Evolutionary conservation across 2,329 filamentous ascomycete species (phyloP).

Genomic region (Sarocladium brachiariae): DNA sequence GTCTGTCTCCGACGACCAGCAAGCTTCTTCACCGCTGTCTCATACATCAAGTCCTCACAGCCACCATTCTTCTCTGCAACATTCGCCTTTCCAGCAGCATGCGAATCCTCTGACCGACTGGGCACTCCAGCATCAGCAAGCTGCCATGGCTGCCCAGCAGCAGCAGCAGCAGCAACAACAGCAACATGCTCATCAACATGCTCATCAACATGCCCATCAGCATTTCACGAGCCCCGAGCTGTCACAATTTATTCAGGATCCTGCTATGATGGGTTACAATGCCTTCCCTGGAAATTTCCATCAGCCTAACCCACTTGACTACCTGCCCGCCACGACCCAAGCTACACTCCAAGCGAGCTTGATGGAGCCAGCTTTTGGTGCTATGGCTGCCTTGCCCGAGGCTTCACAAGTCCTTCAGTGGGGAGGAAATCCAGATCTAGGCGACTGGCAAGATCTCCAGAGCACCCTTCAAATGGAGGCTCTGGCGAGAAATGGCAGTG

Average conservation of each 20-base stretch:
- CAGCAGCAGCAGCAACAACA: constrained; percentile 18
- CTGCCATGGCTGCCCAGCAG: constrained; percentile 15
- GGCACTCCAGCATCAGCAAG: constrained; percentile 48
- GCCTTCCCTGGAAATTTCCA: constrained; percentile 41
- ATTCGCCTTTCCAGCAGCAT: constrained; percentile 47
- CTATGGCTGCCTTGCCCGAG: constrained; percentile 51
- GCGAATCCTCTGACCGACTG: constrained; percentile 53
- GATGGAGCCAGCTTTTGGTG: constrained; percentile 57
- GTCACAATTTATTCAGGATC: constrained; percentile 49
- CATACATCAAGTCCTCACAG: constrained; percentile 45
- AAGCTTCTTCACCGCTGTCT: constrained; percentile 42
- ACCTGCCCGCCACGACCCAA: constrained; percentile 54
- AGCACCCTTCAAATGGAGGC: constrained; percentile 46
- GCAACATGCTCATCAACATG: constrained; percentile 2
- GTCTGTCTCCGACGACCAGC: constrained; percentile 41
- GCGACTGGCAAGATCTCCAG: constrained; percentile 76
- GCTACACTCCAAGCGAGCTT: constrained; percentile 55
- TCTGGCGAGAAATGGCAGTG: constrained; percentile 31
- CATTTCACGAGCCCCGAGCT: constrained; percentile 39
- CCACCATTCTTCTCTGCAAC: constrained; percentile 42
- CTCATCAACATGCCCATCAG: neutral
- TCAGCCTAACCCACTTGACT: constrained; percentile 47
- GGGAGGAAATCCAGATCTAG: constrained; percentile 54
- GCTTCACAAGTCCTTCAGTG: constrained; percentile 50
- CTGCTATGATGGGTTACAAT: constrained; percentile 48